phyloP scores from a whole-genome alignment of 2,329 filamentous ascomycete genomes.

The Didymella segeticola region DNA sequence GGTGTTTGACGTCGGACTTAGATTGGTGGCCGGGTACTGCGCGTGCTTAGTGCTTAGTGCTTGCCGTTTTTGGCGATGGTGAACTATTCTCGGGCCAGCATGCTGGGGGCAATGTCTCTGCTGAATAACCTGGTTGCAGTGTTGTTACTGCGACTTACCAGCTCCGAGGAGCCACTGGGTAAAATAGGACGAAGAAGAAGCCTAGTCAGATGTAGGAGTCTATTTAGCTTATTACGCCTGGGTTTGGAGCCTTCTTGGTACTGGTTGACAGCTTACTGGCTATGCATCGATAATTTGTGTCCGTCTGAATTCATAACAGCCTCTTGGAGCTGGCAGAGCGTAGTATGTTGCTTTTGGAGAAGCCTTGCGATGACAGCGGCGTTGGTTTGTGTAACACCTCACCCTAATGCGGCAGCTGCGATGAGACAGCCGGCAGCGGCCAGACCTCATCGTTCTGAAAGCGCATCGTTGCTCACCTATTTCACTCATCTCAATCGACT shows the following conservation, averaged over 20 bases:
- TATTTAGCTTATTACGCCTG: no score
- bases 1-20: conserved; percentile 1
- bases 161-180: no score
- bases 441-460: neutral
- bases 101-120: neutral
- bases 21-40: neutral
- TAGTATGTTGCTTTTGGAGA: no score
- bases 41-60: neutral
- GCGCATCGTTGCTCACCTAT: no score
- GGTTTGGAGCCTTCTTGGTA: no score
- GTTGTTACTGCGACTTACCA: neutral
- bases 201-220: no score
- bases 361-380: neutral
- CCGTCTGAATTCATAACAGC: no score
- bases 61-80: neutral
- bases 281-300: no score
- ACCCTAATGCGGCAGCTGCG: neutral
- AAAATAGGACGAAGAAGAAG: no score
- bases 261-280: no score
- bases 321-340: no score
- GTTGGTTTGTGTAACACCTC: no score
- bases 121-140: neutral
- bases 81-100: neutral
- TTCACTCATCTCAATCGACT: neutral
- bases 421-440: conserved; percentile 9